Percentiles rank a stretch among this genome's conserved stretches.
These are phyloP conservation scores for Tylopilus subfusipes DNA, from an alignment of 768 basidiomycete species.

Conservation along the genomic window DNA sequence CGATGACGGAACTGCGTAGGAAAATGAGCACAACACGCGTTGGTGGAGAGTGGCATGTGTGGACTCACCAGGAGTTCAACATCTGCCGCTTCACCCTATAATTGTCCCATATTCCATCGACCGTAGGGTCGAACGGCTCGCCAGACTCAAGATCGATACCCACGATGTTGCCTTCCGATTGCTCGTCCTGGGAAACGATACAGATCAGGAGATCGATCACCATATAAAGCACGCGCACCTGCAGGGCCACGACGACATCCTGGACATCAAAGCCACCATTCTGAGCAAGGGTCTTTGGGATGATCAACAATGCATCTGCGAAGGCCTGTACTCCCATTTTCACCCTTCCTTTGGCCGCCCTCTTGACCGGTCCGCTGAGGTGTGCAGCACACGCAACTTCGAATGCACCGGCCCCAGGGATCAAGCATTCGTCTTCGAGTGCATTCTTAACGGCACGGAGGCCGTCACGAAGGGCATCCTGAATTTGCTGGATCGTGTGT, in stretches of 20 bases:
- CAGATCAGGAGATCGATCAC: slow-evolving; percentile 13
- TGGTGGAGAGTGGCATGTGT: slow-evolving; percentile 7
- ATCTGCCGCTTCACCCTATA: slow-evolving; percentile 98
- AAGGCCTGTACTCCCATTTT: slow-evolving; percentile 98
- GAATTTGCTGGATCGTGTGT: slow-evolving; percentile 94
- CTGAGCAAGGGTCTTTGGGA: slow-evolving; percentile 93
- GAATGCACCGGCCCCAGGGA: slow-evolving; percentile 98
- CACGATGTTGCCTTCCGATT: slow-evolving; percentile 88
- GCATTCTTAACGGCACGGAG: slow-evolving; percentile 96
- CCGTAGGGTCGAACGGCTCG: slow-evolving; percentile 93
- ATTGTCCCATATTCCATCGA: slow-evolving; percentile 98
- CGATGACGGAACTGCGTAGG: slow-evolving; percentile 76
- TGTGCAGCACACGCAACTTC: slow-evolving; percentile 90
- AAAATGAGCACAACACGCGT: slow-evolving; percentile 26
- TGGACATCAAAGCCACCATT: slow-evolving; percentile 98
- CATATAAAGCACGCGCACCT: slow-evolving; percentile 46
- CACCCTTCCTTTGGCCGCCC: slow-evolving; percentile 84
- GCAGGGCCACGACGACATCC: slow-evolving; percentile 87
- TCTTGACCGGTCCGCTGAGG: slow-evolving; percentile 75
- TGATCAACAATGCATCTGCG: slow-evolving; percentile 88
- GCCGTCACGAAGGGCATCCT: slow-evolving; percentile 97
- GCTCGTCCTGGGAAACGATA: slow-evolving; percentile 66
- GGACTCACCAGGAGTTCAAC: slow-evolving; percentile 87
- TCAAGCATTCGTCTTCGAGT: slow-evolving; percentile 80
- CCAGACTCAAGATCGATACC: slow-evolving; percentile 92